These are phyloP conservation scores for Hypoxylon sp. DNA, from an alignment of 2,329 filamentous ascomycete genomes.

Conservation along the genomic window DNA sequence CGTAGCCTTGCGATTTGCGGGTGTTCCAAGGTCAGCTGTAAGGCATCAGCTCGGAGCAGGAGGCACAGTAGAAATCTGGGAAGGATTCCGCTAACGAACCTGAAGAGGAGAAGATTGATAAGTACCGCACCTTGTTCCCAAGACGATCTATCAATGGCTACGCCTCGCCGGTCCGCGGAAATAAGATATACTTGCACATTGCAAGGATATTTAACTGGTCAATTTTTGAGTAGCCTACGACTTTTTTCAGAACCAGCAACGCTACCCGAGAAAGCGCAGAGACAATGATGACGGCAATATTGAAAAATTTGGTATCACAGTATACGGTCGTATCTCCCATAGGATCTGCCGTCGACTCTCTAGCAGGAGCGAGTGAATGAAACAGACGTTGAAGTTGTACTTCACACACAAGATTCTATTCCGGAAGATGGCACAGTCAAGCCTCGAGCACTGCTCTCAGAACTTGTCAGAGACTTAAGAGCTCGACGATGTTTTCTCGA, in stretches of 20 bases:
- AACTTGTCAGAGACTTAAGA: neutral
- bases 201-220: neutral
- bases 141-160: neutral
- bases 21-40: neutral
- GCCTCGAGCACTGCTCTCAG: neutral
- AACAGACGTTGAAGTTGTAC: neutral
- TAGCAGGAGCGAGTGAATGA: neutral
- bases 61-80: conserved; percentile 1
- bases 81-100: conserved; percentile 1
- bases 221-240: neutral
- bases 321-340: neutral
- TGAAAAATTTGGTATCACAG: neutral
- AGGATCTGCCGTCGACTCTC: neutral
- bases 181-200: conserved; percentile 4
- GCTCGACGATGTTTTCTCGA: neutral
- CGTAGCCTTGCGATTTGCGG: conserved; percentile 1
- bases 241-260: neutral
- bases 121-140: conserved; percentile 2
- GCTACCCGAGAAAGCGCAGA: neutral
- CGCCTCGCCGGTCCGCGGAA: too few relatives aligned
- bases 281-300: neutral
- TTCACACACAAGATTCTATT: neutral
- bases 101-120: conserved; percentile 2
- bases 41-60: neutral
- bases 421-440: neutral